A percentile compares a stretch with the other conserved stretches of the same genome.
Evolutionary conservation across 1,284 basidiomycete species (phyloP).

Genomic region (Schizophyllum commune): DNA sequence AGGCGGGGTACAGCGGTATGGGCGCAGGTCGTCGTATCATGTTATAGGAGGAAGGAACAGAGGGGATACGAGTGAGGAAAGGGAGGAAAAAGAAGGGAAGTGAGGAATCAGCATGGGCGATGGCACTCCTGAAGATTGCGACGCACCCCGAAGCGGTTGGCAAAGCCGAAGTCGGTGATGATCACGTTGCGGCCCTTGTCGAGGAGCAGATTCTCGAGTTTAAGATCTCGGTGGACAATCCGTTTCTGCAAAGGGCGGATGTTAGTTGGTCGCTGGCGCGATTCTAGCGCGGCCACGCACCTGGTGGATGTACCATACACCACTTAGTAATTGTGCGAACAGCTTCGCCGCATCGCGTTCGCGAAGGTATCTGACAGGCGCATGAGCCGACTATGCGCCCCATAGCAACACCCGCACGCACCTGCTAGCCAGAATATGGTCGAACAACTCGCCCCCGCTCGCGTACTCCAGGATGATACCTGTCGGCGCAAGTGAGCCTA

Average conservation of each 20-base stretch:
- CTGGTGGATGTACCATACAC: constrained; percentile 93
- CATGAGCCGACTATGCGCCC: neutral
- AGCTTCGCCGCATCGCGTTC: constrained; percentile 94
- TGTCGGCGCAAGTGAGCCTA: neutral
- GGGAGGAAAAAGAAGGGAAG: neutral
- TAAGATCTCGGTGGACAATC: constrained; percentile 98
- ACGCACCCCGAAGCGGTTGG: constrained; percentile 75
- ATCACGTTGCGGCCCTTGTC: constrained; percentile 98
- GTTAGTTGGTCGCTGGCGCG: neutral
- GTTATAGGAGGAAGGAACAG: no score
- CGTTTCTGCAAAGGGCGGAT: constrained; percentile 64
- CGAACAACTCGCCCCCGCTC: constrained; percentile 96
- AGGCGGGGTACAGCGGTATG: no score
- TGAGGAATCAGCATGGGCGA: neutral
- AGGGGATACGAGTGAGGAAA: no score
- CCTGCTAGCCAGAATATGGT: constrained; percentile 82
- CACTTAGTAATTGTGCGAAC: constrained; percentile 97
- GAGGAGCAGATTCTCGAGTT: constrained; percentile 95
- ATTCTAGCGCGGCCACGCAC: neutral
- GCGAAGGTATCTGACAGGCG: constrained; percentile 81
- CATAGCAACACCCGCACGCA: neutral
- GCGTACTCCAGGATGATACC: constrained; percentile 98
- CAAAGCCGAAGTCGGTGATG: constrained; percentile 99
- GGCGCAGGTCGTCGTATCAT: no score
- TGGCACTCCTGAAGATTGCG: neutral